phyloP scores from a whole-genome alignment of 331 rosid genomes.

The Prunus yedoensis region DNA sequence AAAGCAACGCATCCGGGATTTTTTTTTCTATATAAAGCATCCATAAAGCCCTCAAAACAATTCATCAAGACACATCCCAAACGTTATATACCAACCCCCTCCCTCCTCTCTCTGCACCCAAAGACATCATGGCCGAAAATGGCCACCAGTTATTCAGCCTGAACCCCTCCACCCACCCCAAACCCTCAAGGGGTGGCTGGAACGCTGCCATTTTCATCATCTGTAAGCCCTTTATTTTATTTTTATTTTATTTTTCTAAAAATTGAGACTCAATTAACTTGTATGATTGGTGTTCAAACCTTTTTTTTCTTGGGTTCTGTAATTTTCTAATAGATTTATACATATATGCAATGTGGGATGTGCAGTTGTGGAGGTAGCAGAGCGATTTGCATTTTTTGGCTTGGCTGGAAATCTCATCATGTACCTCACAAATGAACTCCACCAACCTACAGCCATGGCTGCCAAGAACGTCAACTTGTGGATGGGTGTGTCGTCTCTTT shows the following conservation, averaged over 20 bases:
- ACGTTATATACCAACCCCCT: background rate
- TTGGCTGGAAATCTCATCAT: slow-evolving; percentile 45
- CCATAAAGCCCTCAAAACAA: background rate
- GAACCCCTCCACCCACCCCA: background rate
- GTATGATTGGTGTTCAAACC: background rate
- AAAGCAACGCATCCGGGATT: background rate
- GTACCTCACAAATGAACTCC: slow-evolving; percentile 47
- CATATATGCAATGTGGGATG: background rate
- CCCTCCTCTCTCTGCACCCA: background rate
- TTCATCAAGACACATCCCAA: background rate
- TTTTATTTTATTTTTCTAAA: background rate
- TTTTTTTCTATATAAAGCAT: background rate
- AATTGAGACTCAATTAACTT: background rate
- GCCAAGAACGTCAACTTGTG: slow-evolving; percentile 59
- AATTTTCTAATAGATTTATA: background rate
- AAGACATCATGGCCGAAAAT: background rate
- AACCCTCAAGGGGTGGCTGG: slow-evolving; percentile 56
- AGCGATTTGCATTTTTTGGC: slow-evolving; percentile 50
- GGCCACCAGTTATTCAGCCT: background rate
- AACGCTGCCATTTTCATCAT: slow-evolving; percentile 68
- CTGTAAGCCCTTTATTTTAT: slow-evolving; percentile 25
- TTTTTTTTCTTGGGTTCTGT: background rate
- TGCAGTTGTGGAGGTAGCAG: slow-evolving; percentile 60
- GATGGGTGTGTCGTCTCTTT: slow-evolving; percentile 55
- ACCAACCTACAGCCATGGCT: slow-evolving; percentile 31